A percentile compares a stretch with the other conserved stretches of the same genome.
These are phyloP conservation scores for Thielaviopsis musarum DNA, from an alignment of 2,329 filamentous ascomycete genomes.

Conservation along the genomic window DNA sequence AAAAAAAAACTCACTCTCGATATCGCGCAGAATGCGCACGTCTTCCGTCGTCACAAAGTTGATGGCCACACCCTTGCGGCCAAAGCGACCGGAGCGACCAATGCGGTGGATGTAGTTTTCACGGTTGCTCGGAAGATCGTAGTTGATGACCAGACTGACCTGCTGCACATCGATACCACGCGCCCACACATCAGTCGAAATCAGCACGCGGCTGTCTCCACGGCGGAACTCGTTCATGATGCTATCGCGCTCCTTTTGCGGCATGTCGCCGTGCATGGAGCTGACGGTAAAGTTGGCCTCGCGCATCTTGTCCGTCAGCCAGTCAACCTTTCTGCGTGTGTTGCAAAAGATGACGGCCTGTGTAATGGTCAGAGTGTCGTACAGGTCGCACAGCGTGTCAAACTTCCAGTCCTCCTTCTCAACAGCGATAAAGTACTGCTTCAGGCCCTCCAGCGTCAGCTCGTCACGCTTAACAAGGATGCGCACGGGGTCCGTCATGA, in stretches of 20 bases:
- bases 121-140: conserved; percentile 93
- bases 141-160: conserved; percentile 96
- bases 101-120: conserved; percentile 99
- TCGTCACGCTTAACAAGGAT: conserved; percentile 98
- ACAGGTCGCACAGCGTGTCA: conserved; percentile 93
- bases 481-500: conserved; percentile 96
- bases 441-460: conserved; percentile 87
- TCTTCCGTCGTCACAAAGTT: conserved; percentile 99
- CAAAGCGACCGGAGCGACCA: conserved; percentile 85
- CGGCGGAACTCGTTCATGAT: conserved; percentile 99
- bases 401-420: conserved; percentile 99
- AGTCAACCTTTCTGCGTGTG: conserved; percentile 96
- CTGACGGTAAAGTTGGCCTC: conserved; percentile 98
- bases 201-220: conserved; percentile 87
- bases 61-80: conserved; percentile 96
- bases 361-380: conserved; percentile 96
- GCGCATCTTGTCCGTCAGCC: conserved; percentile 98
- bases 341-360: conserved; percentile 99
- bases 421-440: conserved; percentile 98
- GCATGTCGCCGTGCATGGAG: conserved; percentile 99
- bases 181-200: conserved; percentile 95
- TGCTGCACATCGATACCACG: conserved; percentile 98
- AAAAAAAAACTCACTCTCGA: conserved; percentile 53
- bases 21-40: conserved; percentile 91
- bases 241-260: conserved; percentile 90